phyloP scores from a whole-genome alignment of 805 yeast genomes.

The Yamadazyma olivae region DNA sequence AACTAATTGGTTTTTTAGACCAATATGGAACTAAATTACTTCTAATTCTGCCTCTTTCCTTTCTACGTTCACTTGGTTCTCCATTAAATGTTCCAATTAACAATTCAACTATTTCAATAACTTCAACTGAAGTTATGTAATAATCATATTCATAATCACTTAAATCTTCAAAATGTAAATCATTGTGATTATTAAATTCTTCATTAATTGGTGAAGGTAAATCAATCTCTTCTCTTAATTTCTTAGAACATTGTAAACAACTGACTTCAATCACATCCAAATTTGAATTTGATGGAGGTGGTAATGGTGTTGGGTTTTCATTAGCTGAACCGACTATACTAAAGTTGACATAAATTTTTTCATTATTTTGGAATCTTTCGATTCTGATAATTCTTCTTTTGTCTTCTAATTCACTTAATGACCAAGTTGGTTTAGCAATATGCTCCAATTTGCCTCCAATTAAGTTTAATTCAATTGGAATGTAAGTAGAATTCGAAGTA shows the following conservation, averaged over 20 bases:
- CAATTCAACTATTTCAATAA: slow-evolving; percentile 60
- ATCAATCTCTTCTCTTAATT: slow-evolving; percentile 11
- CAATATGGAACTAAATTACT: slow-evolving; percentile 66
- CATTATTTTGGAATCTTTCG: slow-evolving; percentile 50
- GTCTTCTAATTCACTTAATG: slow-evolving; percentile 41
- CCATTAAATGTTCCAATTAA: slow-evolving; percentile 48
- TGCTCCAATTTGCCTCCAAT: slow-evolving; percentile 45
- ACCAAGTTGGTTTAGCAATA: slow-evolving; percentile 53
- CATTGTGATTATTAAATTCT: slow-evolving; percentile 1
- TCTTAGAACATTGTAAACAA: slow-evolving; percentile 47
- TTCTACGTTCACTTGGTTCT: slow-evolving; percentile 51
- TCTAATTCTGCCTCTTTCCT: slow-evolving; percentile 65
- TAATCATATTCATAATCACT: slow-evolving; percentile 28
- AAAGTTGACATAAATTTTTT: slow-evolving; percentile 46
- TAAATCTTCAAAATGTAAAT: background rate
- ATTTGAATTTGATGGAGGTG: slow-evolving; percentile 40
- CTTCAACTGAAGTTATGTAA: slow-evolving; percentile 67
- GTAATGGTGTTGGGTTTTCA: slow-evolving; percentile 40
- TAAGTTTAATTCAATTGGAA: slow-evolving; percentile 49
- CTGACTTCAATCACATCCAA: slow-evolving; percentile 57
- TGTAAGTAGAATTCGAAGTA: slow-evolving; percentile 23
- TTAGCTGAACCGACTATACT: slow-evolving; percentile 50
- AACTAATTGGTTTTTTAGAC: slow-evolving; percentile 57
- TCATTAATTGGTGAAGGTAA: slow-evolving; percentile 6
- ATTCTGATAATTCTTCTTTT: slow-evolving; percentile 56